phyloP scores from a whole-genome alignment of 1,284 basidiomycete species.

The Phellopilus nigrolimitatus region DNA sequence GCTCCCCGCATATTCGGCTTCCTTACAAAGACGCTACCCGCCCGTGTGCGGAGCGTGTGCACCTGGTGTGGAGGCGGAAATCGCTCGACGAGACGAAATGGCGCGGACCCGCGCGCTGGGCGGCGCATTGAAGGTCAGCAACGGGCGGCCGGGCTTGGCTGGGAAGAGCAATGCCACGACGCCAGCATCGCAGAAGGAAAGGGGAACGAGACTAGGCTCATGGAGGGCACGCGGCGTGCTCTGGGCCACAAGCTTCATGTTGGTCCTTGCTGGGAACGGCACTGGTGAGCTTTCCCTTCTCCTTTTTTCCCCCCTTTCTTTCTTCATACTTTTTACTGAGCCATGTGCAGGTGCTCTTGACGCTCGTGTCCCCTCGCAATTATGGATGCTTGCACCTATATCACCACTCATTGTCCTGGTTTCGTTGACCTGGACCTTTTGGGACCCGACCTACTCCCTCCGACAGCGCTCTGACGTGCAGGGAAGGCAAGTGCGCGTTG shows the following conservation, averaged over 20 bases:
- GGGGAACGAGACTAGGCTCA: slow-evolving; percentile 38
- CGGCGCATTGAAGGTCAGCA: slow-evolving; percentile 58
- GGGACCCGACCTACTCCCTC: slow-evolving; percentile 71
- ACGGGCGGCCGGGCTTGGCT: slow-evolving; percentile 32
- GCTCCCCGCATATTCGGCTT: slow-evolving; percentile 67
- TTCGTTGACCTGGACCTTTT: slow-evolving; percentile 66
- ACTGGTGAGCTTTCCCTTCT: slow-evolving; percentile 36
- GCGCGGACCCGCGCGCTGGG: slow-evolving; percentile 76
- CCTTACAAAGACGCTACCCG: slow-evolving; percentile 78
- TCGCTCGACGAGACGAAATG: slow-evolving; percentile 72
- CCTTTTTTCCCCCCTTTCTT: background rate
- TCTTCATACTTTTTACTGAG: slow-evolving; percentile 2
- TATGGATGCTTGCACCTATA: slow-evolving; percentile 18
- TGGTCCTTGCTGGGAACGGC: slow-evolving; percentile 40
- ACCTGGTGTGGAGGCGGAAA: slow-evolving; percentile 75
- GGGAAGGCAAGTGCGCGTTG: slow-evolving; percentile 61
- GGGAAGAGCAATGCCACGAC: slow-evolving; percentile 37
- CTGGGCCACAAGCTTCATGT: slow-evolving; percentile 46
- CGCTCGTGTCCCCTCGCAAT: slow-evolving; percentile 15
- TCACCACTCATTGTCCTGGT: slow-evolving; percentile 47
- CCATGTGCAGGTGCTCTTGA: slow-evolving; percentile 24
- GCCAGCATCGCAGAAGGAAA: slow-evolving; percentile 37
- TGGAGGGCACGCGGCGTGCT: slow-evolving; percentile 63
- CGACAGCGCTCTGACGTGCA: slow-evolving; percentile 54
- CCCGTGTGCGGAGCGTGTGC: slow-evolving; percentile 75